phyloP scores from a whole-genome alignment of 1,139 yeast species.

The Kodamaea anthophila region DNA sequence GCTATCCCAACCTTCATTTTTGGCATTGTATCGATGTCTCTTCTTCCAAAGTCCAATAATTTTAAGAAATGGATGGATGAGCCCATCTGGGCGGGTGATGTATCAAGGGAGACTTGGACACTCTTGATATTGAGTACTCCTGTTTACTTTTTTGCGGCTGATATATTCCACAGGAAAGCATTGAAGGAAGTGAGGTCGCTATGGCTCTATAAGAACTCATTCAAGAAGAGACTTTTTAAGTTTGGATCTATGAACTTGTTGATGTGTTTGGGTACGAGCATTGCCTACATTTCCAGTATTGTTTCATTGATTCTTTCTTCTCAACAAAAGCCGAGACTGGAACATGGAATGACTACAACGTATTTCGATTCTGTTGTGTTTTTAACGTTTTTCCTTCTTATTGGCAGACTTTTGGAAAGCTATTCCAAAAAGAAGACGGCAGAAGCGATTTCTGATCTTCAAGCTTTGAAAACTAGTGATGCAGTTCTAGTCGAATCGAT shows the following conservation, averaged over 20 bases:
- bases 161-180: conserved; percentile 65
- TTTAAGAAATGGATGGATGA: conserved; percentile 51
- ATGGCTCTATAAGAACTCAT: conserved; percentile 53
- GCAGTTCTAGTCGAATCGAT: conserved; percentile 43
- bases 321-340: conserved; percentile 2
- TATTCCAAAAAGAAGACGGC: conserved; percentile 64
- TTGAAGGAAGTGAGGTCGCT: conserved; percentile 49
- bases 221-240: conserved; percentile 50
- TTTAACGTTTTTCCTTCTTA: conserved; percentile 60
- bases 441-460: conserved; percentile 52
- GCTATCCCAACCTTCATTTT: conserved; percentile 67
- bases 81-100: conserved; percentile 62
- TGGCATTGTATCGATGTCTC: conserved; percentile 64
- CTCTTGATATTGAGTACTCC: conserved; percentile 62
- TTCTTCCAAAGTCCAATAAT: conserved; percentile 39
- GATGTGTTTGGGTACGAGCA: conserved; percentile 67
- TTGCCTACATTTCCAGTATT: conserved; percentile 66
- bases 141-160: conserved; percentile 70
- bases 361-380: conserved; percentile 78
- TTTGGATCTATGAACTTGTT: conserved; percentile 76
- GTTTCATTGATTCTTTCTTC: conserved; percentile 34
- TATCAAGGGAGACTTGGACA: conserved; percentile 60
- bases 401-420: conserved; percentile 65
- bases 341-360: conserved; percentile 49
- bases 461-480: conserved; percentile 42